A percentile compares a stretch with the other conserved stretches of the same genome.
These are phyloP conservation scores for Penicillium malachiteum DNA, from an alignment of 495 filamentous ascomycete genomes.

Conservation along the genomic window DNA sequence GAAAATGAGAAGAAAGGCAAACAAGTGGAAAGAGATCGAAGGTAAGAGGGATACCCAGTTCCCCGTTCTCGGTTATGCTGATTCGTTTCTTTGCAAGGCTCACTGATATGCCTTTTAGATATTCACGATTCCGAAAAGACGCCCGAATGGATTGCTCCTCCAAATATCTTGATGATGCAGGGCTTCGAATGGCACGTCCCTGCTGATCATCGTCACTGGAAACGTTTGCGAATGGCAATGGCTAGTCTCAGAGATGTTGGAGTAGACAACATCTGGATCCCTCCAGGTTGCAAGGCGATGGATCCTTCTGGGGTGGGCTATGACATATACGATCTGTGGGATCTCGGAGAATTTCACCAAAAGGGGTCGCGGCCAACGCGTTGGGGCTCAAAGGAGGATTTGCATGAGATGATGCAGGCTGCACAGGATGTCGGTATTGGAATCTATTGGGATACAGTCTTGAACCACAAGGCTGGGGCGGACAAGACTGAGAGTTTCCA, in stretches of 20 bases:
- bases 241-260: constrained; percentile 58
- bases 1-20: constrained; percentile 9
- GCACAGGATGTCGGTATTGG: constrained; percentile 55
- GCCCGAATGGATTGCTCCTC: constrained; percentile 25
- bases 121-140: constrained; percentile 30
- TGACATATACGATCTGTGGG: constrained; percentile 75
- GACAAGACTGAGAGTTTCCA: constrained; percentile 59
- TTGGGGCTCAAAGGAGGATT: constrained; percentile 66
- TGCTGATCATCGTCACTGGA: constrained; percentile 62
- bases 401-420: constrained; percentile 49
- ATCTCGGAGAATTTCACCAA: constrained; percentile 74
- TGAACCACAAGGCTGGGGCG: constrained; percentile 75
- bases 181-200: constrained; percentile 77
- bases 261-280: constrained; percentile 68
- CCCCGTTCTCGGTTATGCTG: too few relatives aligned
- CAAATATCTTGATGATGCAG: constrained; percentile 67
- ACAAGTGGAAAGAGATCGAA: constrained; percentile 16
- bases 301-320: constrained; percentile 65
- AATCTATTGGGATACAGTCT: constrained; percentile 70
- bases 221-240: constrained; percentile 54
- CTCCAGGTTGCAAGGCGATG: constrained; percentile 70
- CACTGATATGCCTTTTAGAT: background rate
- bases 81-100: background rate
- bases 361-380: constrained; percentile 64
- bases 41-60: background rate